phyloP scores from a whole-genome alignment of 2,329 filamentous ascomycete genomes.

The Aspergillus viridinutans region DNA sequence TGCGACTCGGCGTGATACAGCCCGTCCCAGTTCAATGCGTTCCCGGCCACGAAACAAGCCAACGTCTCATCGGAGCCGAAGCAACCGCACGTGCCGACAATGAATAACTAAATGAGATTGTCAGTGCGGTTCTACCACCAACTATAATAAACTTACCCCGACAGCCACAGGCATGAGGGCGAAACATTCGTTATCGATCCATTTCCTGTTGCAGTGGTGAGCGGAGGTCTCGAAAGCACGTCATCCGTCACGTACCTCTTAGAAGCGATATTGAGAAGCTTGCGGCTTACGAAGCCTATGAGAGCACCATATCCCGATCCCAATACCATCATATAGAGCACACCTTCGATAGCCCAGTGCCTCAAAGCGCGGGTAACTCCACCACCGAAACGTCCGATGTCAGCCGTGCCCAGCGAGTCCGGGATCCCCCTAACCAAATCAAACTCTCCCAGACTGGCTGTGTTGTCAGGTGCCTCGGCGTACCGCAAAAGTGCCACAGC shows the following conservation, averaged over 20 bases:
- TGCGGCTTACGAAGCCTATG: constrained; percentile 47
- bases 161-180: constrained; percentile 51
- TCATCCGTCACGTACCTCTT: constrained; percentile 19
- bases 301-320: constrained; percentile 51
- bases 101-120: constrained; percentile 45
- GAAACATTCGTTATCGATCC: constrained; percentile 55
- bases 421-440: constrained; percentile 19
- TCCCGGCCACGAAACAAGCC: constrained; percentile 58
- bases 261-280: constrained; percentile 41
- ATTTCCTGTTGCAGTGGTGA: constrained; percentile 35
- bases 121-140: neutral
- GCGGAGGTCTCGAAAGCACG: neutral
- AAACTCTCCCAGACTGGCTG: constrained; percentile 13
- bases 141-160: constrained; percentile 32
- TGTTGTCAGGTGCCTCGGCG: constrained; percentile 35
- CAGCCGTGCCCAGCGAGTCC: constrained; percentile 29
- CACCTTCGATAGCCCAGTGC: constrained; percentile 58
- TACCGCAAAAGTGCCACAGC: constrained; percentile 56
- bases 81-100: constrained; percentile 54
- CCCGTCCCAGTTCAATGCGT: constrained; percentile 60
- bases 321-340: constrained; percentile 56
- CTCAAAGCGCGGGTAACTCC: constrained; percentile 51
- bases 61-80: constrained; percentile 59
- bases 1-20: constrained; percentile 55
- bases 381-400: constrained; percentile 50